A percentile compares a stretch with the other conserved stretches of the same genome.
phyloP scores from a whole-genome alignment of 2,329 filamentous ascomycete genomes.

The Alternaria sp. region DNA sequence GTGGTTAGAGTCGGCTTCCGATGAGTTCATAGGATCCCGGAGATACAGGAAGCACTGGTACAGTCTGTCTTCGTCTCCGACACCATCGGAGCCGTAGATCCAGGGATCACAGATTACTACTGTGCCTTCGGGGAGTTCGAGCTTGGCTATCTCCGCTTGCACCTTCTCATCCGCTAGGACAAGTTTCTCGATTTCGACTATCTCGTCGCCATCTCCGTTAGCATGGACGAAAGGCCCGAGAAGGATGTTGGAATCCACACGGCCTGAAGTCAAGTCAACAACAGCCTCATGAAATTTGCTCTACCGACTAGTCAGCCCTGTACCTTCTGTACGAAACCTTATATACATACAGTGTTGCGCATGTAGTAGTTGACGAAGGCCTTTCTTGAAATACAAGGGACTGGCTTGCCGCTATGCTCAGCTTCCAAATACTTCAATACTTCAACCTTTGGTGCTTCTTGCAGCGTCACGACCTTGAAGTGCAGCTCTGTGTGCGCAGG shows the following conservation, averaged over 20 bases:
- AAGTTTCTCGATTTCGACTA: slow-evolving; percentile 65
- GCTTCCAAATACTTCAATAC: slow-evolving; percentile 69
- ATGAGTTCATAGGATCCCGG: slow-evolving; percentile 66
- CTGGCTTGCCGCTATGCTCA: slow-evolving; percentile 62
- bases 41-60: slow-evolving; percentile 74
- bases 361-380: slow-evolving; percentile 67
- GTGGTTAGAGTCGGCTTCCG: slow-evolving; percentile 71
- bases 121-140: slow-evolving; percentile 66
- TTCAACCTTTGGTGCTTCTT: slow-evolving; percentile 69
- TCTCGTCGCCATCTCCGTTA: slow-evolving; percentile 67
- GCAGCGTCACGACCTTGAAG: slow-evolving; percentile 73
- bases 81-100: slow-evolving; percentile 70
- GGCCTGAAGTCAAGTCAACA: slow-evolving; percentile 61
- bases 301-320: slow-evolving; percentile 46
- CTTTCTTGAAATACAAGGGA: slow-evolving; percentile 63
- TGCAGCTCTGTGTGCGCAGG: slow-evolving; percentile 64
- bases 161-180: slow-evolving; percentile 65
- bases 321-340: too few species aligned
- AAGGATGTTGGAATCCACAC: slow-evolving; percentile 66
- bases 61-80: slow-evolving; percentile 58
- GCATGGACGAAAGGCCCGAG: slow-evolving; percentile 66
- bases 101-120: slow-evolving; percentile 69
- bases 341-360: slow-evolving; percentile 62
- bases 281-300: slow-evolving; percentile 70
- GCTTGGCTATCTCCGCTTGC: slow-evolving; percentile 66